phyloP scores from a whole-genome alignment of 2,329 filamentous ascomycete genomes.

The Xylariaceae sp. region DNA sequence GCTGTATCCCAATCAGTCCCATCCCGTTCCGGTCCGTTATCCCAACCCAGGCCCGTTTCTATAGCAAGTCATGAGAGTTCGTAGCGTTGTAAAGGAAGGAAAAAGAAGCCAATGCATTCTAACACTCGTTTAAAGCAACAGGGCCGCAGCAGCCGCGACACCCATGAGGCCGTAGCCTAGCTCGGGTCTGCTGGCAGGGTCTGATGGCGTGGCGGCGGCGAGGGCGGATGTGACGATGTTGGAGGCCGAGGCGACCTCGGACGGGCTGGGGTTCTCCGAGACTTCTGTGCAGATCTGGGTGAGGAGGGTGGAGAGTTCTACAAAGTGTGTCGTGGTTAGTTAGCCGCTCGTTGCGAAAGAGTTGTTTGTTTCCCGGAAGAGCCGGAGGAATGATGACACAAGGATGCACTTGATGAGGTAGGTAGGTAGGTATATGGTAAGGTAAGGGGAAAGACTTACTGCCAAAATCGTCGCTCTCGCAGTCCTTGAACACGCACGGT shows the following conservation, averaged over 20 bases:
- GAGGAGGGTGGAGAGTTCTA: slow-evolving; percentile 22
- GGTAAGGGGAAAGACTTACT: slow-evolving; percentile 20
- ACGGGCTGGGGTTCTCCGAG: slow-evolving; percentile 19
- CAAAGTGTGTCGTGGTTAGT: no score
- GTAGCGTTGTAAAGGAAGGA: no score
- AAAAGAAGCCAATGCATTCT: no score
- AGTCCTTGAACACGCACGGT: slow-evolving; percentile 19
- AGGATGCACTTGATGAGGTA: no score
- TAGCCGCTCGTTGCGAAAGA: no score
- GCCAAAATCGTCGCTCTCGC: slow-evolving; percentile 18
- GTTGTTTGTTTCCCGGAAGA: no score
- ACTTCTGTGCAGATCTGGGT: slow-evolving; percentile 26
- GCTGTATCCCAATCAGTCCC: no score
- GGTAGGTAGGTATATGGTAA: background rate
- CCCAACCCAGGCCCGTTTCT: no score
- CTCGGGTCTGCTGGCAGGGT: slow-evolving; percentile 24
- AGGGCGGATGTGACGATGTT: slow-evolving; percentile 25
- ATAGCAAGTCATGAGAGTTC: no score
- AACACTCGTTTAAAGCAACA: slow-evolving; percentile 21
- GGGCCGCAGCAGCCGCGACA: slow-evolving; percentile 22
- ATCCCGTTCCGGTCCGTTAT: no score
- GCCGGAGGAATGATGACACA: no score
- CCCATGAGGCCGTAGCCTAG: slow-evolving; percentile 26
- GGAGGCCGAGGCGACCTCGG: slow-evolving; percentile 29
- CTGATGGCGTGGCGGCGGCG: slow-evolving; percentile 18